Evolutionary conservation across 768 basidiomycete species (phyloP), one percentile per base, ranked within the genome.

Genomic region (Suillus plorans): DNA sequence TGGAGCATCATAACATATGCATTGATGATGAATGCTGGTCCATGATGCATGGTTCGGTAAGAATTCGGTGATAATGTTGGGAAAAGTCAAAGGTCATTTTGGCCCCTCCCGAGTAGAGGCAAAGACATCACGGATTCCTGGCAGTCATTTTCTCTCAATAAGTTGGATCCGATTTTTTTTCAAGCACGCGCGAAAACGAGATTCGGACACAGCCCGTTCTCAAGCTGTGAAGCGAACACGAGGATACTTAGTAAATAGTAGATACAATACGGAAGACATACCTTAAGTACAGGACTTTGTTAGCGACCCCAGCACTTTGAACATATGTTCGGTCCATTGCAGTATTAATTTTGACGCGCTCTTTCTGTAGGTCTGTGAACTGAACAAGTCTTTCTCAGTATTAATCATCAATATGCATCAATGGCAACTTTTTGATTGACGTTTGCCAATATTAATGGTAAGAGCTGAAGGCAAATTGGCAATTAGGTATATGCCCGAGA

Each of bases 1-100:
- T 82, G 55, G 62, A 73, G 42, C 60, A 70, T 31, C 1, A 6
- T 31, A 5, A 6, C 31, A 31, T 31, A 31, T 31, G 31, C 31
- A 31, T 31, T 31, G 6, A 31, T 31, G 31, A 5, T 31, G 5
- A 31, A 31, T 31, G 31, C 31, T 31, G 31, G 31, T 31, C 31
- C 6, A 6, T 41, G 39, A 14, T 13, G 50, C 18, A 31, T 25
- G 16, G 50, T 18, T 52, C 50, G 25, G 50, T 28, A 25, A 52
- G 50, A 8, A 13, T 37, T 36, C 53, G 55, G n/a, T 57, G 22
- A 16, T 22, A 16, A 57, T 57, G 36, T 37, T 31, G 56, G 36
- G 7, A 16, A 37, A 56, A 22, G 28, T 53, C 34, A 56, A 12
- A 56, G 1, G 31, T n/a, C n/a, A n/a, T 47, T 47, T 49, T 25